Percentiles rank a stretch among this genome's conserved stretches.
Conservation (phyloP, 768 basidiomycete genomes). For the Amanita subjunquillea region DNA sequence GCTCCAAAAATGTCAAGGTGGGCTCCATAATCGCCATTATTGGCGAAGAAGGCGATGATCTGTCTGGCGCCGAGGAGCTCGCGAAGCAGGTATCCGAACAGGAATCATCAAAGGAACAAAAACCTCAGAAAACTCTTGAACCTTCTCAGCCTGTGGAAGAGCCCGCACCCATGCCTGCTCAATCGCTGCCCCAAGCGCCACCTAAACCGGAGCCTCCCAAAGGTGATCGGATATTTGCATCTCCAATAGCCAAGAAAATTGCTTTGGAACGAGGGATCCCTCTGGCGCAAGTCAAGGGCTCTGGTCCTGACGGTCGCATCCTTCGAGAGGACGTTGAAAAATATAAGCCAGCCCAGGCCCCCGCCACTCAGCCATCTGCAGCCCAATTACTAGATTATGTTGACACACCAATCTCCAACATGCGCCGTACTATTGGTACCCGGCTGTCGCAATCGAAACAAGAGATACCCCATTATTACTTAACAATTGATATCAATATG, state of each 20-base stretch:
- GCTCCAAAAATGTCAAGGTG: slow-evolving; percentile 79
- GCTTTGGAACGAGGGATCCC: slow-evolving; percentile 92
- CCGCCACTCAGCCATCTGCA: slow-evolving; percentile 38
- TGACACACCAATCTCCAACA: slow-evolving; percentile 86
- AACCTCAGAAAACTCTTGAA: slow-evolving; percentile 23
- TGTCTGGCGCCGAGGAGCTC: slow-evolving; percentile 70
- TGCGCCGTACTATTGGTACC: slow-evolving; percentile 87
- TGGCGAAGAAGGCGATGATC: slow-evolving; percentile 92
- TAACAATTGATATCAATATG: slow-evolving; percentile 94
- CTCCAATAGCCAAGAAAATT: slow-evolving; percentile 94
- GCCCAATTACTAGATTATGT: slow-evolving; percentile 61
- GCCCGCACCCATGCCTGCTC: slow-evolving; percentile 15
- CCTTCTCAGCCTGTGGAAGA: slow-evolving; percentile 25
- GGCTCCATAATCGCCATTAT: slow-evolving; percentile 86
- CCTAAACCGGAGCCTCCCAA: slow-evolving; percentile 45
- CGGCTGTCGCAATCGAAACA: slow-evolving; percentile 91
- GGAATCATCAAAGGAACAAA: slow-evolving; percentile 23
- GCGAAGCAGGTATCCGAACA: slow-evolving; percentile 50
- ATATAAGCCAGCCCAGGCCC: slow-evolving; percentile 50
- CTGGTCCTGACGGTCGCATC: slow-evolving; percentile 91
- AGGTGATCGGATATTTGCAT: slow-evolving; percentile 86
- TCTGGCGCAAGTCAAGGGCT: slow-evolving; percentile 79
- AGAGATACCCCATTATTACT: slow-evolving; percentile 93
- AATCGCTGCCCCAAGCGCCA: slow-evolving; percentile 24
- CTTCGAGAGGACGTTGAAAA: slow-evolving; percentile 91